Evolutionary conservation across 1,139 yeast genomes (phyloP), one percentile per base, ranked within the genome.

Genomic region (Yamadazyma spencermartinsiae): DNA sequence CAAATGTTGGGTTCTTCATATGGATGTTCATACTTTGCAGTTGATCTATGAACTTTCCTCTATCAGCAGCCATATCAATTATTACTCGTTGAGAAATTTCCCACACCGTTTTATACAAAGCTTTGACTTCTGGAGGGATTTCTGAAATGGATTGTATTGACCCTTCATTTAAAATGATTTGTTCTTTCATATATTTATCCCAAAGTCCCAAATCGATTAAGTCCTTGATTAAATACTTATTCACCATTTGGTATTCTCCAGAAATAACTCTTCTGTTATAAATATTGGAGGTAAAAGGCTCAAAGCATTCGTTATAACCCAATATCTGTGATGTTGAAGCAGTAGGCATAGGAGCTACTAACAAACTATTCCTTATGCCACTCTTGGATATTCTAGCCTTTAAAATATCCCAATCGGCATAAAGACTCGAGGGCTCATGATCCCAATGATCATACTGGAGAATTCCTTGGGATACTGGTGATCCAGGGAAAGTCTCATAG

Each of bases 261-360:
- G 95, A 84, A 34, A 85, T 68, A 16, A 86, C 95, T 60, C 96
- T 80, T 57, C 96, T 80, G 36, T 88, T 80, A 67, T 86, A 87
- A 55, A 87, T 82, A 65, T 87, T 87, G 33, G 95, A 86, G 21
- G 96, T 87, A 63, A 82, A 82, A 18, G 96, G 96, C 63, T 87
- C 96, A 62, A 87, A 87, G 61, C 96, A 87, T 63, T 87, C 96
- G 56, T 84, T 88, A 70, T 79, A 83, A 31, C 96, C 96, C 47
- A 87, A 72, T 44, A 87, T 87, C 65, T 87, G 95, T 13, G 96
- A 88, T 1, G 96, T 87, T 2, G 95, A 86, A 2, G 96, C 96
- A 21, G 96, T 87, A 32, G 96, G 96, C 96, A 87, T 87, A 34
- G 95, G 95, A 3, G 95, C 96, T 40, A 86, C 86, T 40, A 88